phyloP scores from a whole-genome alignment of 129 eudicot genomes.

The Solidago caesia region DNA sequence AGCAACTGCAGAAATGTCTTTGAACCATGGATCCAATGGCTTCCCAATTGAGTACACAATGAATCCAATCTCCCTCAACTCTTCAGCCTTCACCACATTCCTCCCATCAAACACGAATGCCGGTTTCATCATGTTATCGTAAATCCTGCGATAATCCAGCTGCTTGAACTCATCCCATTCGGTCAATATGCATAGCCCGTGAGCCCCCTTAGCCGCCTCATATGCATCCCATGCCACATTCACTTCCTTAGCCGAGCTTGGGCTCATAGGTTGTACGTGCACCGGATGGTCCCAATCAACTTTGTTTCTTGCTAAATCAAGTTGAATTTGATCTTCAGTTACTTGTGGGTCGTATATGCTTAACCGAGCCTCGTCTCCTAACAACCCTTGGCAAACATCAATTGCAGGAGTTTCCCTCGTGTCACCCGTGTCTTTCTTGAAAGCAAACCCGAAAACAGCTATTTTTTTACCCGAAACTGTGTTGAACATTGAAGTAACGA shows the following conservation, averaged over 20 bases:
- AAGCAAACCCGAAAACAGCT: constrained; percentile 64
- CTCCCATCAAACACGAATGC: constrained; percentile 69
- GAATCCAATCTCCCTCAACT: constrained; percentile 65
- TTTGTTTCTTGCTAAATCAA: constrained; percentile 57
- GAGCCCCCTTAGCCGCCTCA: constrained; percentile 59
- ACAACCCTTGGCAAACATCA: constrained; percentile 66
- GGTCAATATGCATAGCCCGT: constrained; percentile 56
- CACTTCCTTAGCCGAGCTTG: constrained; percentile 42
- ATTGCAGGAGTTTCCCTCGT: constrained; percentile 78
- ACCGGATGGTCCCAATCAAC: constrained; percentile 77
- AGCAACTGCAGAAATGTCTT: constrained; percentile 56
- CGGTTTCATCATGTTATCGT: constrained; percentile 58
- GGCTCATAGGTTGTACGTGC: constrained; percentile 64
- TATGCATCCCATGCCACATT: constrained; percentile 54
- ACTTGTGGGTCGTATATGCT: constrained; percentile 82
- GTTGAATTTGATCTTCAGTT: constrained; percentile 67
- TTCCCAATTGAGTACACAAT: constrained; percentile 67
- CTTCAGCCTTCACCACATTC: constrained; percentile 47
- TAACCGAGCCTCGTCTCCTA: constrained; percentile 52
- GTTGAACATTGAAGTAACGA: constrained; percentile 76
- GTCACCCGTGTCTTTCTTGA: constrained; percentile 75
- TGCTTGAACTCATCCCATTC: constrained; percentile 67
- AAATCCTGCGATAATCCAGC: constrained; percentile 55
- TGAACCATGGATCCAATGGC: constrained; percentile 71
- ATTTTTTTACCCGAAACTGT: constrained; percentile 68